A percentile compares a stretch with the other conserved stretches of the same genome.
Evolutionary conservation across 129 eudicot species (phyloP).

Genomic region (Apium graveolens): DNA sequence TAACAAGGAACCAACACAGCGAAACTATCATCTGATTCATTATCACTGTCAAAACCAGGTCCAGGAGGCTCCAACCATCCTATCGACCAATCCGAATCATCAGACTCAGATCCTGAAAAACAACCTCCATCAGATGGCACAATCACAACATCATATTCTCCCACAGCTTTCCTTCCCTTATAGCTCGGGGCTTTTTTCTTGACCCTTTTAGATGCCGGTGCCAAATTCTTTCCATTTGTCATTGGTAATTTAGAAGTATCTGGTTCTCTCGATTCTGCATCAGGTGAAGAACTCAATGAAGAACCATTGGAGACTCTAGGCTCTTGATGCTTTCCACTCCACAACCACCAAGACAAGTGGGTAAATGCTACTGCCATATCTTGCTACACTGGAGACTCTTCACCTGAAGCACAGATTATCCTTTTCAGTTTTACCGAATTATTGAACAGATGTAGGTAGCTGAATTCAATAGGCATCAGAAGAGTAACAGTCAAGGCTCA

Average conservation of each 20-base stretch:
- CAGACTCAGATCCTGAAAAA: conserved; percentile 40
- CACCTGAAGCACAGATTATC: conserved; percentile 1
- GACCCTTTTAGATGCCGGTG: conserved; percentile 34
- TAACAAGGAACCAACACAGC: conserved; percentile 79
- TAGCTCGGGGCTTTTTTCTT: conserved; percentile 20
- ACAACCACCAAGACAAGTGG: conserved; percentile 57
- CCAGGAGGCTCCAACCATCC: conserved; percentile 68
- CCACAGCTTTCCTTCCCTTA: conserved; percentile 30
- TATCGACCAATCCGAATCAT: conserved; percentile 51
- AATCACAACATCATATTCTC: conserved; percentile 42
- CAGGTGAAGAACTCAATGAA: conserved; percentile 36
- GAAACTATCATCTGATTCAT: conserved; percentile 52
- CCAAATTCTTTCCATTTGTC: conserved; percentile 23
- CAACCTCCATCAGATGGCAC: conserved; percentile 55
- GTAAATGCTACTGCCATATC: conserved; percentile 56
- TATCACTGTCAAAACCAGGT: conserved; percentile 33
- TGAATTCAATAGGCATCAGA: not conserved
- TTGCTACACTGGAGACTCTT: conserved; percentile 8
- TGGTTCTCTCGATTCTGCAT: conserved; percentile 28
- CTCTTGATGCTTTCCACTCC: conserved; percentile 59
- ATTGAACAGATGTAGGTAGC: not conserved
- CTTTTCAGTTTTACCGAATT: conserved; percentile 3
- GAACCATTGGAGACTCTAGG: conserved; percentile 28
- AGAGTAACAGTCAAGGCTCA: not conserved
- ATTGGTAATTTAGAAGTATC: conserved; percentile 41